A percentile compares a stretch with the other conserved stretches of the same genome.
These are phyloP conservation scores for Lolium perenne DNA, from an alignment of 176 grass and related monocot species.

Conservation along the genomic window DNA sequence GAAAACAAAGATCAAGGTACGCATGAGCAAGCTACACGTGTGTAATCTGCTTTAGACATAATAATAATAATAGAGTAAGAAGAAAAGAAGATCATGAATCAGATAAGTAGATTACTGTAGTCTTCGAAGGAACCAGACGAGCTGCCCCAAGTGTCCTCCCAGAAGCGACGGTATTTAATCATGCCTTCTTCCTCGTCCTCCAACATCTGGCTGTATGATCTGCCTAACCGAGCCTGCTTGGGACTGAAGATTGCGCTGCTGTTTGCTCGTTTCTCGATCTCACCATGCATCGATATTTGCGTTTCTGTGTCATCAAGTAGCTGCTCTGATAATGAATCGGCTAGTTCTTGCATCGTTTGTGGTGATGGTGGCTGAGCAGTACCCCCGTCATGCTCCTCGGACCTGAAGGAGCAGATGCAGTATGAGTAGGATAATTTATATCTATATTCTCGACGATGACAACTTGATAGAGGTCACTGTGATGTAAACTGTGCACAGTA, in stretches of 20 bases:
- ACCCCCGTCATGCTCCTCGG: background rate
- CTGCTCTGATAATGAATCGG: background rate
- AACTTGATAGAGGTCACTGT: background rate
- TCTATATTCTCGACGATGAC: background rate
- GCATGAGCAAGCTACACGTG: no score
- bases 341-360: background rate
- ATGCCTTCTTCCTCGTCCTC: background rate
- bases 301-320: background rate
- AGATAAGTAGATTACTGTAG: background rate
- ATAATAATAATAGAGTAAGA: background rate
- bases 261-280: background rate
- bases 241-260: background rate
- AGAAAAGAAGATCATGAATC: background rate
- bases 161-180: background rate
- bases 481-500: background rate
- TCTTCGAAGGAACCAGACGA: background rate
- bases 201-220: background rate
- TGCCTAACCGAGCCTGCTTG: background rate
- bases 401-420: background rate
- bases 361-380: background rate
- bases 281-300: background rate
- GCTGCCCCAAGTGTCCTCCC: background rate
- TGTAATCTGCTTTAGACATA: no score
- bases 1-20: no score
- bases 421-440: background rate